Percentiles rank a stretch among this genome's conserved stretches.
These are phyloP conservation scores for Glycyrrhiza uralensis DNA, from an alignment of 306 rosid species.

Conservation along the genomic window DNA sequence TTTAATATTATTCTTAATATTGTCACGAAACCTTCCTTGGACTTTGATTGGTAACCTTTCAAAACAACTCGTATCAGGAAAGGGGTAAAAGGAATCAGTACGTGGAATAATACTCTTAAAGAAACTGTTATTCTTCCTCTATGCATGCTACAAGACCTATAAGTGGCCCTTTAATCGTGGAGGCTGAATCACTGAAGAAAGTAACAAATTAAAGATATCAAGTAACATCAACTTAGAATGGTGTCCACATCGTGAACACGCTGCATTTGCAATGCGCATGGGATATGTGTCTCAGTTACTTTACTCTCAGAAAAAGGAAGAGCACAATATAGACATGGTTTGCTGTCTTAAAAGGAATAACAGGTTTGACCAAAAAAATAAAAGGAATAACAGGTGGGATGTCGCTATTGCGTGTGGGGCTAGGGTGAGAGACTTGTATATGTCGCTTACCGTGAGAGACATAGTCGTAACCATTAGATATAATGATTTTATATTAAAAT, in stretches of 20 bases:
- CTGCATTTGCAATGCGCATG: neutral
- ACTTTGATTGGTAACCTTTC: too few relatives aligned
- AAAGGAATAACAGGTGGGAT: conserved; percentile 18
- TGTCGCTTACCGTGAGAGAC: too few relatives aligned
- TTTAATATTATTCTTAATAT: too few relatives aligned
- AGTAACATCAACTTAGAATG: neutral
- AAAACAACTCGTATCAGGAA: neutral
- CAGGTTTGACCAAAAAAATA: too few relatives aligned
- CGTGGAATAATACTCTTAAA: neutral
- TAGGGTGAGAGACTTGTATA: neutral
- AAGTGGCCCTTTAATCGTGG: conserved; percentile 4
- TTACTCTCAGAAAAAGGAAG: neutral
- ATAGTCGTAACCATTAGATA: too few relatives aligned
- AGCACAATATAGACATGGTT: neutral
- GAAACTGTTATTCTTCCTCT: neutral
- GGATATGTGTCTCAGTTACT: conserved; percentile 7
- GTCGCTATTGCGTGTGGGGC: conserved; percentile 11
- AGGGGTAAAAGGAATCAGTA: neutral
- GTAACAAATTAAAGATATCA: neutral
- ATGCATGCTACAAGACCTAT: conserved; percentile 4
- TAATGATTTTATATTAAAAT: too few relatives aligned
- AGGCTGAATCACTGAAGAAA: neutral
- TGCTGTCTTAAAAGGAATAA: conserved; percentile 5
- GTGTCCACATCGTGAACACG: conserved; percentile 23
- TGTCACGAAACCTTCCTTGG: too few relatives aligned